phyloP scores from a whole-genome alignment of 2,329 filamentous ascomycete species.

The Fonsecaea nubica region DNA sequence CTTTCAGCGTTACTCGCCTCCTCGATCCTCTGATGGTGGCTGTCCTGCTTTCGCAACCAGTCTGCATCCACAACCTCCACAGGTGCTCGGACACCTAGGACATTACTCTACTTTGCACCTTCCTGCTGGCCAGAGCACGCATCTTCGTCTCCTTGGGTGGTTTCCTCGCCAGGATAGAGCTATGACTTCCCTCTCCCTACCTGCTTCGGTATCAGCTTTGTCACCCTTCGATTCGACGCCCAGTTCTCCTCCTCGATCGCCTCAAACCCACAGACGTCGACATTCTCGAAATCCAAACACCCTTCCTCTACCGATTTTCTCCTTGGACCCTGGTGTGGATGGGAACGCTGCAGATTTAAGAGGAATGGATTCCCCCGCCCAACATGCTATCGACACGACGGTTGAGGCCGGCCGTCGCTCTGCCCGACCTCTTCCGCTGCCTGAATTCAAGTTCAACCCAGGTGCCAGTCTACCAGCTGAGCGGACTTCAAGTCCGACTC shows the following conservation, averaged over 20 bases:
- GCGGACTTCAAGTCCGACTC: conserved; percentile 36
- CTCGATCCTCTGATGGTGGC: conserved; percentile 35
- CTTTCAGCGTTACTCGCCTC: conserved; percentile 15
- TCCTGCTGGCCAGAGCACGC: conserved; percentile 36
- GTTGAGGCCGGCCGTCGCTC: conserved; percentile 25
- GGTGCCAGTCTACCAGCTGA: conserved; percentile 38
- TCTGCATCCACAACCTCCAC: conserved; percentile 21
- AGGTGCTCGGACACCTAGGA: conserved; percentile 36
- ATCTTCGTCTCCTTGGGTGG: conserved; percentile 22
- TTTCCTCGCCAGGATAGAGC: conserved; percentile 61
- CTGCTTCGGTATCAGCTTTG: conserved; percentile 27
- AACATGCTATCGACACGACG: conserved; percentile 12
- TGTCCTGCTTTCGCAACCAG: conserved; percentile 23
- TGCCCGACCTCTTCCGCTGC: conserved; percentile 31
- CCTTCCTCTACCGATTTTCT: conserved; percentile 36
- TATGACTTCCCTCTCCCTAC: conserved; percentile 35
- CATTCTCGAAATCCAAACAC: conserved; percentile 37
- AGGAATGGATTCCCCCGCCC: conserved; percentile 16
- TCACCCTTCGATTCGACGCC: conserved; percentile 29
- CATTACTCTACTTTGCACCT: conserved; percentile 22
- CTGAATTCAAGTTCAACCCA: conserved; percentile 42
- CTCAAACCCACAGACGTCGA: conserved; percentile 30
- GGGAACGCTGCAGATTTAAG: conserved; percentile 19
- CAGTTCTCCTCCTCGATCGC: conserved; percentile 30
- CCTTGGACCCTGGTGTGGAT: conserved; percentile 37